Evolutionary conservation across 2,329 filamentous ascomycete species (phyloP).

Genomic region (Sporothrix sp.): DNA sequence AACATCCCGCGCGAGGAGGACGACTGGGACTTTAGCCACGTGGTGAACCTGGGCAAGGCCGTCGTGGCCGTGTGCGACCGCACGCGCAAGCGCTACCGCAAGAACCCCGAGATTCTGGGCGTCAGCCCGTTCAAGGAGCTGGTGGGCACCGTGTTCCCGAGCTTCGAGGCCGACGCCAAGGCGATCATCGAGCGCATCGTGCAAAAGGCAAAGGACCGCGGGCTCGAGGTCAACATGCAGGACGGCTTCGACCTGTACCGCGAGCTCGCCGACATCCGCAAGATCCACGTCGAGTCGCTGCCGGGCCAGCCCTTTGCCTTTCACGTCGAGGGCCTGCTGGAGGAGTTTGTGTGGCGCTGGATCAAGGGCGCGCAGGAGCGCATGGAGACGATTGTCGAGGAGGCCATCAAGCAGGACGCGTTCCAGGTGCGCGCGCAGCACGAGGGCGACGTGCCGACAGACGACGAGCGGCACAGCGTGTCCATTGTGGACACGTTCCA

Average conservation of each 20-base stretch:
- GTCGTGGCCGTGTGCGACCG: conserved; percentile 78
- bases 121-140: conserved; percentile 57
- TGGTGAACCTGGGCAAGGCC: conserved; percentile 78
- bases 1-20: conserved; percentile 72
- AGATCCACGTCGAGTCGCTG: conserved; percentile 66
- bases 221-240: conserved; percentile 70
- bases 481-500: conserved; percentile 91
- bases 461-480: conserved; percentile 82
- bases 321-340: conserved; percentile 73
- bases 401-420: conserved; percentile 81
- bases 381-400: conserved; percentile 74
- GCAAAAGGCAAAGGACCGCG: conserved; percentile 56
- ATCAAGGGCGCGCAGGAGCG: conserved; percentile 70
- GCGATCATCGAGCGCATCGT: conserved; percentile 79
- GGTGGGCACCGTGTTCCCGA: conserved; percentile 74
- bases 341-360: conserved; percentile 95
- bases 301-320: conserved; percentile 72
- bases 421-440: conserved; percentile 59
- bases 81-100: conserved; percentile 86
- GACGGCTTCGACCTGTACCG: conserved; percentile 93
- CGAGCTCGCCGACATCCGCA: conserved; percentile 74
- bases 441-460: conserved; percentile 49
- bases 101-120: conserved; percentile 79
- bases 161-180: conserved; percentile 80
- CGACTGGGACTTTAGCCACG: conserved; percentile 83